Evolutionary conservation across 257 asterid genomes (phyloP).

Genomic region (Solanum paucissectum): DNA sequence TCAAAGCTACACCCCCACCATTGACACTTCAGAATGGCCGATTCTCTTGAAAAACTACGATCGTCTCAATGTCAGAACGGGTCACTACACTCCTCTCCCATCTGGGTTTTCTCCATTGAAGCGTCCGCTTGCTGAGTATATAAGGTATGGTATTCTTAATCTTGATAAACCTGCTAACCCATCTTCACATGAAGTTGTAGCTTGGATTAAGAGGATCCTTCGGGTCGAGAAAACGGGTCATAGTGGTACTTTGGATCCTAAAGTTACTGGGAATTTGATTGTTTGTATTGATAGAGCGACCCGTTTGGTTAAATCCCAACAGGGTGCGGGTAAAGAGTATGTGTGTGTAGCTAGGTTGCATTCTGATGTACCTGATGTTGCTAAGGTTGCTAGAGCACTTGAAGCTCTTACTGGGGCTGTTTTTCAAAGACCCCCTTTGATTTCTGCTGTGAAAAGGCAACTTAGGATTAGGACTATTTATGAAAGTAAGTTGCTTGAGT

Average conservation of each 20-base stretch:
- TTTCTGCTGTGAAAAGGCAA: conserved; percentile 87
- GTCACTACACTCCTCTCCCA: conserved; percentile 91
- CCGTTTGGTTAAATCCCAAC: conserved; percentile 87
- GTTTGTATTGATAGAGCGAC: conserved; percentile 93
- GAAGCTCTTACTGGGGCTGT: conserved; percentile 90
- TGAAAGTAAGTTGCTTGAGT: conserved; percentile 87
- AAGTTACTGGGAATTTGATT: conserved; percentile 85
- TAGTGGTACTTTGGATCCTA: conserved; percentile 91
- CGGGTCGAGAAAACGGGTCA: conserved; percentile 91
- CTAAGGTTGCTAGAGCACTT: conserved; percentile 72
- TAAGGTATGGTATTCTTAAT: conserved; percentile 72
- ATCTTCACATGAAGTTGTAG: conserved; percentile 91
- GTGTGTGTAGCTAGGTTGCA: conserved; percentile 81
- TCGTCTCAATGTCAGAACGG: conserved; percentile 61
- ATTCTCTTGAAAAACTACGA: conserved; percentile 84
- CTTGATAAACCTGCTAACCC: conserved; percentile 91
- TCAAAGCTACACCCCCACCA: conserved; percentile 63
- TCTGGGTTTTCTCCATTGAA: conserved; percentile 79
- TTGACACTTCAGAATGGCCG: conserved; percentile 90
- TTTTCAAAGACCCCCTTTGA: conserved; percentile 88
- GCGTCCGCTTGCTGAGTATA: conserved; percentile 65
- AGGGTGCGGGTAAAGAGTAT: conserved; percentile 94
- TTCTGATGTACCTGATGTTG: conserved; percentile 63
- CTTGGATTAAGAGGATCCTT: conserved; percentile 85
- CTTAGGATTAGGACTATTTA: conserved; percentile 88